These are phyloP conservation scores for Solioccasus polychromus DNA, from an alignment of 768 basidiomycete genomes.

Conservation along the genomic window DNA sequence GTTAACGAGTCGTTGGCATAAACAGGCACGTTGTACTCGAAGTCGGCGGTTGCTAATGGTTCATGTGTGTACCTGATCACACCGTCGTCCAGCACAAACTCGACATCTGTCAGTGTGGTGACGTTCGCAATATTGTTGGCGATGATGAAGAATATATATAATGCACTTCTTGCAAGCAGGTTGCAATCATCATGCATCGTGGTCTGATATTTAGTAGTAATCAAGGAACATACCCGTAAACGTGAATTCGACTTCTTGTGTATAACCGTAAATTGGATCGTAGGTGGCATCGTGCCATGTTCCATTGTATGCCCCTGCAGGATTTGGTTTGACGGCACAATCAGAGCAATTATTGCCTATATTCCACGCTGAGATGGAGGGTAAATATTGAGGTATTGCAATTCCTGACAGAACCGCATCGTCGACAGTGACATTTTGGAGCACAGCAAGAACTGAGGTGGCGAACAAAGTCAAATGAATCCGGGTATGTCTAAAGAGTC, in stretches of 20 bases:
- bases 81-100: constrained; percentile 11
- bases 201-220: neutral
- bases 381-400: constrained; percentile 8
- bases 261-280: neutral
- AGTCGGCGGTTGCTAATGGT: neutral
- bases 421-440: constrained; percentile 17
- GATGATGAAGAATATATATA: constrained; percentile 20
- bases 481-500: neutral
- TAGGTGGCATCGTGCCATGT: constrained; percentile 20
- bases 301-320: constrained; percentile 2
- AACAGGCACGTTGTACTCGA: constrained; percentile 14
- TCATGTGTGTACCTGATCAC: constrained; percentile 2
- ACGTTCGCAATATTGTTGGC: constrained; percentile 1
- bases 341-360: constrained; percentile 1
- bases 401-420: constrained; percentile 10
- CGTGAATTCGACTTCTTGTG: constrained; percentile 4
- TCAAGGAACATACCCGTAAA: constrained; percentile 6
- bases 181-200: neutral
- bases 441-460: neutral
- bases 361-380: constrained; percentile 4
- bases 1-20: constrained; percentile 8
- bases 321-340: neutral
- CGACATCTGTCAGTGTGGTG: neutral
- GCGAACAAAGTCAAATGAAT: neutral
- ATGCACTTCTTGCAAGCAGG: constrained; percentile 5